Base-by-base conservation (phyloP, 2,329 filamentous ascomycete species). In the Phialocephala sp. region DNA sequence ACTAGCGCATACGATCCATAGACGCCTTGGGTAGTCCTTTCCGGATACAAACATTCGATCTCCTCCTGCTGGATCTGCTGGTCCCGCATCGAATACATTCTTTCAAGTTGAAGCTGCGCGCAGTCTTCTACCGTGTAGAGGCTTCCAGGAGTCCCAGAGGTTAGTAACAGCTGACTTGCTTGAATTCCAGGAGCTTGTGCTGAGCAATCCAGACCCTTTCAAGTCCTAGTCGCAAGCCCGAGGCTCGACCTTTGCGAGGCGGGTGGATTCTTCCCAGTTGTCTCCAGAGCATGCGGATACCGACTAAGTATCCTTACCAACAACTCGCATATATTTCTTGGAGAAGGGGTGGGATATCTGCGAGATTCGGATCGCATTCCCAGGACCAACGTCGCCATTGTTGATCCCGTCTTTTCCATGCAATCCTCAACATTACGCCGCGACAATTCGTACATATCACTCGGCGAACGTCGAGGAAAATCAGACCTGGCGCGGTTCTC, bases 381-480 rank as follows among this genome's bases (percentile, higher is more conserved):
- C 67, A 63, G 56, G 60, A 69, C 60, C 50, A 64, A 55, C 56
- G 55, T 45, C 61, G 57, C 58, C 57, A 47, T 64, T 55, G 24
- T 67, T 67, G 61, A 67, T 41, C 60, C 69, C 50, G 58, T 66
- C 71, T 73, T 70, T 73, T 76, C 84, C 83, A 89, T 89, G 86
- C 83, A 83, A 82, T 80, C 79, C 75, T 76, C 79, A 79, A 81
- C 77, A 75, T 77, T 77, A 71, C 76, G 76, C 72, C 74, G 77
- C 77, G 80, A 84, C 74, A 68, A 68, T 69, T 71, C 69, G 60
- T 58, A 72, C 55, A 73, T 70, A 74, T 79, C 83, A 71, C 82
- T 87, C 80, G 85, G 85, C 80, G 83, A 85, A 75, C 84, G 84
- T 80, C 85, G 85, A 82, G 83, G 84, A 75, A 80, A 81, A 77